Conservation (phyloP, 306 rosid genomes). For the Vigna nakashimae region DNA sequence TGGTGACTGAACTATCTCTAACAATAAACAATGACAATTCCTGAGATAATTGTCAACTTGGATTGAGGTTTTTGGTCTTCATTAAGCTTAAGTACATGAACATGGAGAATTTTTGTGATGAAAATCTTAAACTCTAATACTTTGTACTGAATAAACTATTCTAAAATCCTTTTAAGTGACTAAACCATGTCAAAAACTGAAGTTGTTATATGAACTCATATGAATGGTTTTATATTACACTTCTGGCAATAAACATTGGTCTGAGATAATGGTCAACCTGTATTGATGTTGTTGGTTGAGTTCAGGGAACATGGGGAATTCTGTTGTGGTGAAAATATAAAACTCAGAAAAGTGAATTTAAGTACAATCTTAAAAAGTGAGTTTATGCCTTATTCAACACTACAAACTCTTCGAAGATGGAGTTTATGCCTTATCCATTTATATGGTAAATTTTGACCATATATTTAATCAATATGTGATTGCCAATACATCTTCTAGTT, state of each 20-base stretch:
- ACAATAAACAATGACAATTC: background rate
- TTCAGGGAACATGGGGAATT: background rate
- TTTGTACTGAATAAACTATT: background rate
- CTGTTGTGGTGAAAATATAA: conserved; percentile 3
- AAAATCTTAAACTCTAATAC: background rate
- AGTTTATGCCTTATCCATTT: no score
- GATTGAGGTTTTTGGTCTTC: conserved; percentile 24
- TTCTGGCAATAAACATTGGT: background rate
- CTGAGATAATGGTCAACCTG: conserved; percentile 23
- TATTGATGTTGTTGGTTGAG: conserved; percentile 10
- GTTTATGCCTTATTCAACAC: no score
- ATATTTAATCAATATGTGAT: no score
- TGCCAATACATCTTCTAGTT: no score
- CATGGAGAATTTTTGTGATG: background rate
- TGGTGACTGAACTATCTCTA: background rate
- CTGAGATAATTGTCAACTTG: conserved; percentile 22
- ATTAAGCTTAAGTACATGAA: conserved; percentile 24
- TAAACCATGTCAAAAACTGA: background rate
- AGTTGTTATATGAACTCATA: background rate
- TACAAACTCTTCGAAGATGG: no score
- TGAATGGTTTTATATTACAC: background rate
- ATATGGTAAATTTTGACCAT: no score
- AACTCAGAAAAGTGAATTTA: no score
- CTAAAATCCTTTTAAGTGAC: background rate
- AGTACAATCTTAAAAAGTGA: no score